Base-by-base conservation (phyloP, 1,139 yeast genomes). In the Candida anutae region DNA sequence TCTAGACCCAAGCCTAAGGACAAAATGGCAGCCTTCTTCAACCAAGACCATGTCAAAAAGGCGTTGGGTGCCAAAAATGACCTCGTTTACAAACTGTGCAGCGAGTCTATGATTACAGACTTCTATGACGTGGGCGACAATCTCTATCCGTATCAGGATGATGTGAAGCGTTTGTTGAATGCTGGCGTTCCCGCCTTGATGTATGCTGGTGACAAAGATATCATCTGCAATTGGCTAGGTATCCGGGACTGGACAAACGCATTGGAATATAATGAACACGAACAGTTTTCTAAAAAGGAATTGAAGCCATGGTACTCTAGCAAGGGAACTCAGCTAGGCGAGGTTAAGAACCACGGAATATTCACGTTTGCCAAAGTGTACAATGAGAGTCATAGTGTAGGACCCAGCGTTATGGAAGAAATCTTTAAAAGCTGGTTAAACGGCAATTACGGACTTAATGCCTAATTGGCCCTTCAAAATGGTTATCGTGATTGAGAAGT, bases 361-460 rank as follows among this genome's bases (percentile, higher is more conserved):
- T 68, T 77, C 38, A 73, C 83, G 3, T 77, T 73, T 55, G 56
- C 76, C 45, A 65, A 83, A 50, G 62, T 77, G 5, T 76, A 61
- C 42, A 77, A 69, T 39, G 83, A 80, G 32, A 84, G 84, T 13
- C 85, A 77, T 52, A 76, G 76, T 82, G 81, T 74, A 32, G n/a
- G n/a, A n/a, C n/a, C n/a, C n/a, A n/a, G n/a, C n/a, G n/a, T n/a
- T n/a, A n/a, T n/a, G n/a, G n/a, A n/a, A n/a, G n/a, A n/a, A n/a
- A n/a, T n/a, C n/a, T n/a, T n/a, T n/a, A n/a, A n/a, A n/a, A n/a
- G n/a, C n/a, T n/a, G n/a, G n/a, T n/a, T n/a, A n/a, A n/a, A n/a
- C n/a, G n/a, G n/a, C n/a, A n/a, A n/a, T n/a, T n/a, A n/a, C n/a
- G n/a, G n/a, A n/a, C n/a, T n/a, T n/a, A n/a, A n/a, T n/a, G n/a